These are phyloP conservation scores for Sclerotinia subarctica DNA, from an alignment of 2,329 filamentous ascomycete genomes.

Conservation along the genomic window DNA sequence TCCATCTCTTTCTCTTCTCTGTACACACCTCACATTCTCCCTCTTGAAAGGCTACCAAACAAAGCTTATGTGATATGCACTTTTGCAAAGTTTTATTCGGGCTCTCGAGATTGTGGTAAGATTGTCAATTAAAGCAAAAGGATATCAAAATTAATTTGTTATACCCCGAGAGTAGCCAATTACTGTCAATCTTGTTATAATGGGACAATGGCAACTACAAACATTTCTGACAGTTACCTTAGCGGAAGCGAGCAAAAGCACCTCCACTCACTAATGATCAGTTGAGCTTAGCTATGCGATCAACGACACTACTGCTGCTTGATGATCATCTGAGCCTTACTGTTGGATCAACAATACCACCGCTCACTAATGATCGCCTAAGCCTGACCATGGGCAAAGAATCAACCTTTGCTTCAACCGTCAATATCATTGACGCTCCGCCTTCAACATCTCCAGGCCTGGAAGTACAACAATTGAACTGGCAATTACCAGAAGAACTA, in stretches of 20 bases:
- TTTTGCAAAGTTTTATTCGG: not conserved
- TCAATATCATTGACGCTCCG: not conserved
- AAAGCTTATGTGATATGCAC: not conserved
- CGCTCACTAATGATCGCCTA: not conserved
- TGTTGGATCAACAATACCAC: not conserved
- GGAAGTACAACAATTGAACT: constrained; percentile 4
- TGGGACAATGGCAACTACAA: not conserved
- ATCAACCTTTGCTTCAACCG: not conserved
- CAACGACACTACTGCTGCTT: not conserved
- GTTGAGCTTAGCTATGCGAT: not conserved
- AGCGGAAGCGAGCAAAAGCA: constrained; percentile 6
- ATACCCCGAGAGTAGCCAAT: not conserved
- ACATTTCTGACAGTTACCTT: constrained; percentile 3
- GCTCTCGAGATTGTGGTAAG: not conserved
- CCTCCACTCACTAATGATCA: not conserved
- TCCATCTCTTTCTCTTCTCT: not conserved
- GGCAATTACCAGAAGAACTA: constrained; percentile 3
- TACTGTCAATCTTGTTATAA: not conserved
- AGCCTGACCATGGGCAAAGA: not conserved
- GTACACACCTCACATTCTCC: not conserved
- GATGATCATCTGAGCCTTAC: not conserved
- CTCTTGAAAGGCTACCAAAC: not conserved
- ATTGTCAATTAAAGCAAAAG: not conserved
- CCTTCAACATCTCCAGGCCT: not conserved
- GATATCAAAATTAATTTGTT: not conserved